Evolutionary conservation across 1,284 basidiomycete genomes (phyloP), one percentile per base, ranked within the genome.

Genomic region (Fomitiporia mediterranea): DNA sequence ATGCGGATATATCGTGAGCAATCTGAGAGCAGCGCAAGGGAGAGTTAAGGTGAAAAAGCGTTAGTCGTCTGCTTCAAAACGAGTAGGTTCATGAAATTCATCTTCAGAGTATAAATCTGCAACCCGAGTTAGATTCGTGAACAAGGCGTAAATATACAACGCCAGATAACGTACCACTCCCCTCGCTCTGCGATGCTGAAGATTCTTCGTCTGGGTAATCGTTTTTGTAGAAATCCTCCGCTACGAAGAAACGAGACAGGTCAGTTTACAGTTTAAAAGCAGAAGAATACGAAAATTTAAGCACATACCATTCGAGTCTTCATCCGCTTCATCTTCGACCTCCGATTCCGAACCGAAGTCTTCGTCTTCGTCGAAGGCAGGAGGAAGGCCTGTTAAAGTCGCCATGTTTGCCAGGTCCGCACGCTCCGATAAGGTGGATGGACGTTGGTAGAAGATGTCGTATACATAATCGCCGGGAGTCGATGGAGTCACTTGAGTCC

Each of bases 221-320:
- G 58, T 90, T 90, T 63, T 80, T 86, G 68, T 89, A 90, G 64
- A 82, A 89, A 60, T 88, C 87, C 67, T 90, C 87, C 13, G 83
- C 87, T 90, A 60, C 25, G n/a, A n/a, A 38, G n/a, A 58, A 15
- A 54, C 34, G 30, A 27, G 7, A 43, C 35, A 47, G 40, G 13
- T 40, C n/a, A 50, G 46, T 44, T 32, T 32, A 53, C 15, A n/a
- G n/a, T n/a, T n/a, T 40, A 50, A 4, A 15, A 4, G 9, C 25
- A 39, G 52, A n/a, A 51, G 40, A 7, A 53, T 17, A 8, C 27
- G 51, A 37, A 30, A 40, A 5, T 35, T n/a, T n/a, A 51, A 9
- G 48, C 1, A 65, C 74, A 42, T 52, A 87, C 87, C 86, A 68
- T 90, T 90, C 0, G 87, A 90, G 63, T 90, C 87, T 63, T 90